Conservation (phyloP, 2,329 filamentous ascomycete species). For the Cytospora paraplurivora region DNA sequence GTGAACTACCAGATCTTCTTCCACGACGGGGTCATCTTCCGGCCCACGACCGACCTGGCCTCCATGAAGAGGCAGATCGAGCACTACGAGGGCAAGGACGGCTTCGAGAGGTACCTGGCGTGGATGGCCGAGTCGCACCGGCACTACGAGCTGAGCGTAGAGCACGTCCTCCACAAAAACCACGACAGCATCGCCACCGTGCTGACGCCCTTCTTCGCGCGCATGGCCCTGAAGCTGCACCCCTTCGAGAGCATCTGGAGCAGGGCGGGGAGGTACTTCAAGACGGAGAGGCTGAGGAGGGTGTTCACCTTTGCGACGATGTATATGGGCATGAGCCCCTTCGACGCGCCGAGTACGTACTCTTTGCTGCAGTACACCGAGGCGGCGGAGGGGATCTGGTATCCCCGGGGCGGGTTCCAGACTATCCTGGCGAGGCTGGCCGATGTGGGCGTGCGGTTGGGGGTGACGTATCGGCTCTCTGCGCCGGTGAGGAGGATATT, state of each 20-base stretch:
- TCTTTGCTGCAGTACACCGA: constrained; percentile 75
- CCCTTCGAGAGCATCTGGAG: constrained; percentile 72
- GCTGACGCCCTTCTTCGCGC: constrained; percentile 59
- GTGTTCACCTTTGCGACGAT: constrained; percentile 80
- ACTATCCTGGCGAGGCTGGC: constrained; percentile 65
- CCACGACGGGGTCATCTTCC: constrained; percentile 64
- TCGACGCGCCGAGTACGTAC: constrained; percentile 75
- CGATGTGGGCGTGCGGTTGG: constrained; percentile 61
- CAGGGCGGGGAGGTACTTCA: constrained; percentile 67
- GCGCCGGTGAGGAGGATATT: constrained; percentile 59
- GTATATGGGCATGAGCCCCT: constrained; percentile 83
- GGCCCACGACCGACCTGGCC: constrained; percentile 67
- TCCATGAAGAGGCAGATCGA: constrained; percentile 72
- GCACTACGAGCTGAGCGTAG: constrained; percentile 70
- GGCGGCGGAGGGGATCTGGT: constrained; percentile 75
- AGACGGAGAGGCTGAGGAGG: constrained; percentile 66
- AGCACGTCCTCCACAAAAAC: constrained; percentile 67
- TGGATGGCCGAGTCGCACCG: constrained; percentile 68
- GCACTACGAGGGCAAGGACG: constrained; percentile 70
- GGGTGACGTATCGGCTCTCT: constrained; percentile 64
- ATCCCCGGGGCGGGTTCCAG: constrained; percentile 71
- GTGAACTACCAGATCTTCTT: constrained; percentile 79
- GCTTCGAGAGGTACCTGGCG: constrained; percentile 67
- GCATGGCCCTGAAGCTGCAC: constrained; percentile 62
- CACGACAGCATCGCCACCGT: constrained; percentile 64